Evolutionary conservation across 345 rosid species (phyloP).

Genomic region (Salix suchowensis): DNA sequence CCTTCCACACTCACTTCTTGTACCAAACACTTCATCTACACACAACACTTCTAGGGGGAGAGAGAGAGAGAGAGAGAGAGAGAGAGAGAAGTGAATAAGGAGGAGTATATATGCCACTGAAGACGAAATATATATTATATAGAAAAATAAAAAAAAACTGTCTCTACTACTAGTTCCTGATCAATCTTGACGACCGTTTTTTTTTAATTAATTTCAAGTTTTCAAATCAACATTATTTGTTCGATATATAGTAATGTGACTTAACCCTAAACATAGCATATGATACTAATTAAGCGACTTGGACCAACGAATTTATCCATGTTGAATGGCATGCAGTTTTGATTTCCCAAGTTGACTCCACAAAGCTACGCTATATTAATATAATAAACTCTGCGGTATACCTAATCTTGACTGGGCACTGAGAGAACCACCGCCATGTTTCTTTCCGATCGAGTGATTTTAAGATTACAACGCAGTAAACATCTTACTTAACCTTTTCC

Average conservation of each 20-base stretch:
- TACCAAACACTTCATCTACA: background rate
- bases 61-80: no score
- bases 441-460: background rate
- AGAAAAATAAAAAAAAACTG: background rate
- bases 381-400: background rate
- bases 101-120: background rate
- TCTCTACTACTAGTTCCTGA: background rate
- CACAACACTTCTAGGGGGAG: background rate
- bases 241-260: background rate
- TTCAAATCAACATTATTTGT: no score
- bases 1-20: constrained; percentile 14
- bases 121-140: no score
- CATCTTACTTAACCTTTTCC: background rate
- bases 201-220: no score
- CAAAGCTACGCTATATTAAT: background rate
- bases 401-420: background rate
- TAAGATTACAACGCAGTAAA: no score
- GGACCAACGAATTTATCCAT: background rate
- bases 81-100: background rate
- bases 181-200: background rate
- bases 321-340: background rate
- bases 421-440: background rate
- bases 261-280: background rate
- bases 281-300: background rate
- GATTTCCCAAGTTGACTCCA: background rate